Percentiles rank a stretch among this genome's conserved stretches.
These are phyloP conservation scores for Raddia guianensis DNA, from an alignment of 176 grass and related monocot genomes.

Conservation along the genomic window DNA sequence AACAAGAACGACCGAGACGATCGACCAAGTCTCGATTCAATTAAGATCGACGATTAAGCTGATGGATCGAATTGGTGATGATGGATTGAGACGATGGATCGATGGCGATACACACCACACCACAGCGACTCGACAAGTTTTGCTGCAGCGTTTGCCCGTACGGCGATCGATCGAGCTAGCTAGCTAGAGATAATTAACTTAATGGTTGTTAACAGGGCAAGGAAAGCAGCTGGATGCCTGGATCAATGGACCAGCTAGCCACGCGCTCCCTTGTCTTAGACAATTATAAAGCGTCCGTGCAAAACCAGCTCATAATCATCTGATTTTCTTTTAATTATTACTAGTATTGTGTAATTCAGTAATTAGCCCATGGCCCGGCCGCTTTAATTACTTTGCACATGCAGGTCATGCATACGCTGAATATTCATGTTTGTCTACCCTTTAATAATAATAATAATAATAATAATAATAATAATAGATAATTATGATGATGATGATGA, in stretches of 20 bases:
- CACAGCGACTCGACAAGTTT: not conserved
- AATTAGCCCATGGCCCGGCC: conserved; percentile 10
- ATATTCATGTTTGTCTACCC: not conserved
- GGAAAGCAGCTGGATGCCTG: not conserved
- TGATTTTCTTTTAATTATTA: not conserved
- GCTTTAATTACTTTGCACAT: not conserved
- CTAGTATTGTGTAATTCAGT: not conserved
- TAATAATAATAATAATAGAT: no score
- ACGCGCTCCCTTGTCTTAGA: not conserved
- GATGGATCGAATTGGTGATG: not conserved
- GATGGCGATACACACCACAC: not conserved
- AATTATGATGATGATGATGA: no score
- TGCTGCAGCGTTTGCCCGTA: not conserved
- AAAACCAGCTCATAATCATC: not conserved
- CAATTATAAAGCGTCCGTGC: not conserved
- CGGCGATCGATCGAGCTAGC: no score
- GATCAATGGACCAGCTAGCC: not conserved
- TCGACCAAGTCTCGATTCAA: not conserved
- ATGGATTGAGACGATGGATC: not conserved
- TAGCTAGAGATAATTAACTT: no score
- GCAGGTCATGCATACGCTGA: not conserved
- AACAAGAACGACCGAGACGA: not conserved
- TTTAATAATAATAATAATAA: no score
- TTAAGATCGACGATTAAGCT: not conserved
- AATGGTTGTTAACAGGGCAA: no score